Evolutionary conservation across 805 yeast genomes (phyloP).

Genomic region (Lipomyces yamadae): DNA sequence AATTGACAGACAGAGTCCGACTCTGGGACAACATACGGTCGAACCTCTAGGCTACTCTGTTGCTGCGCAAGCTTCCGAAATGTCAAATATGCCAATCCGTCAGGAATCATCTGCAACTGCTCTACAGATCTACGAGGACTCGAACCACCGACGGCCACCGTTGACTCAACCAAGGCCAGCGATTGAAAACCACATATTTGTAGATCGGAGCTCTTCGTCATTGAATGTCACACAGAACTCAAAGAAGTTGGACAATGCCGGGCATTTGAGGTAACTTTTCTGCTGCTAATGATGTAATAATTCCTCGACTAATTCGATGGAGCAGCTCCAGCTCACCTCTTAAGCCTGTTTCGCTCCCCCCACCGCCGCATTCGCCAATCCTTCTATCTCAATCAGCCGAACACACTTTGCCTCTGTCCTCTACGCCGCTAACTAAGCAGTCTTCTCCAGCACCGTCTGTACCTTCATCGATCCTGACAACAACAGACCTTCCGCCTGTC

Average conservation of each 20-base stretch:
- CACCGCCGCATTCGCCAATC: neutral
- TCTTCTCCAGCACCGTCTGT: neutral
- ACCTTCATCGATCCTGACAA: conserved; percentile 15
- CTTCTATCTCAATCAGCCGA: conserved; percentile 1
- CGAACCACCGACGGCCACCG: neutral
- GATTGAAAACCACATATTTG: neutral
- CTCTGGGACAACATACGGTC: neutral
- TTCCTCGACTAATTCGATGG: neutral
- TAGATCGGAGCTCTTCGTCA: neutral
- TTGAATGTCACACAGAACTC: neutral
- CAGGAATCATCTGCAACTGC: neutral
- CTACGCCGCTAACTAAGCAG: neutral
- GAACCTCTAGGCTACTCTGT: neutral
- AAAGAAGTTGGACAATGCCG: neutral
- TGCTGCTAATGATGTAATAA: neutral
- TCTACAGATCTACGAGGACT: neutral
- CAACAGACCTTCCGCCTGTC: conserved; percentile 21
- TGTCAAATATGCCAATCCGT: neutral
- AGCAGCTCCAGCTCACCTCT: neutral
- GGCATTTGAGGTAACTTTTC: neutral
- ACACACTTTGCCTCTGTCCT: neutral
- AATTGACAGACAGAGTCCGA: neutral
- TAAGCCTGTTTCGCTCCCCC: neutral
- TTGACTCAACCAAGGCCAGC: neutral
- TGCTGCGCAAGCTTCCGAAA: neutral